A percentile compares a stretch with the other conserved stretches of the same genome.
phyloP scores from a whole-genome alignment of 768 basidiomycete genomes.

The Lepiota brunneoincarnata region DNA sequence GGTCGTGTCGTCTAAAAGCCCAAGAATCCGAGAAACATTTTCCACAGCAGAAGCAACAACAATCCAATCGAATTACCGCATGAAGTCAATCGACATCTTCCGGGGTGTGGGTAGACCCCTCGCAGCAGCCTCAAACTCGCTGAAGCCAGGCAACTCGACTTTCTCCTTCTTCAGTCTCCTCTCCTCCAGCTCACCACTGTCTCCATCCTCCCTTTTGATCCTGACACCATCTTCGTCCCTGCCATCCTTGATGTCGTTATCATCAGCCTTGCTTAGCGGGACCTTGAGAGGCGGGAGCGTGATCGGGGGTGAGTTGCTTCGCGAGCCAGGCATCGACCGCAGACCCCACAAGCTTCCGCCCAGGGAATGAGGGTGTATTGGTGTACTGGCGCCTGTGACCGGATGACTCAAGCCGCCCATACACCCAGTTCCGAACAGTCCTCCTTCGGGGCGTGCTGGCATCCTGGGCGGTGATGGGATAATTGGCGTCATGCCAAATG shows the following conservation, averaged over 20 bases:
- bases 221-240: conserved; percentile 10
- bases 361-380: conserved; percentile 17
- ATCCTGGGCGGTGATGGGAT: conserved; percentile 39
- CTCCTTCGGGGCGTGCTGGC: conserved; percentile 27
- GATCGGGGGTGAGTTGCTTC: conserved; percentile 71
- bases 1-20: conserved; percentile 6
- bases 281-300: conserved; percentile 67
- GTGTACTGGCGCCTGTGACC: conserved; percentile 15
- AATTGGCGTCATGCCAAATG: conserved; percentile 93
- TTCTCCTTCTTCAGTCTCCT: conserved; percentile 22
- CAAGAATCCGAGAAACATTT: not conserved
- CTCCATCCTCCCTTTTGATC: conserved; percentile 12
- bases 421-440: conserved; percentile 21
- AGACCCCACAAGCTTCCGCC: conserved; percentile 11
- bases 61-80: conserved; percentile 7
- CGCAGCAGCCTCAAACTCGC: conserved; percentile 60
- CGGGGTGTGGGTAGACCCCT: conserved; percentile 15
- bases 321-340: conserved; percentile 51
- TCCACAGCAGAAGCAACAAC: conserved; percentile 2
- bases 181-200: conserved; percentile 14
- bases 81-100: conserved; percentile 20
- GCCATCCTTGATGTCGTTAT: conserved; percentile 18
- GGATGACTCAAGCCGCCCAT: conserved; percentile 16
- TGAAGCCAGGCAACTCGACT: conserved; percentile 61
- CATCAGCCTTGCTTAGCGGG: conserved; percentile 14